Percentiles rank a stretch among this genome's conserved stretches.
Evolutionary conservation across 257 asterid species (phyloP).

Genomic region (Capsicum pubescens): DNA sequence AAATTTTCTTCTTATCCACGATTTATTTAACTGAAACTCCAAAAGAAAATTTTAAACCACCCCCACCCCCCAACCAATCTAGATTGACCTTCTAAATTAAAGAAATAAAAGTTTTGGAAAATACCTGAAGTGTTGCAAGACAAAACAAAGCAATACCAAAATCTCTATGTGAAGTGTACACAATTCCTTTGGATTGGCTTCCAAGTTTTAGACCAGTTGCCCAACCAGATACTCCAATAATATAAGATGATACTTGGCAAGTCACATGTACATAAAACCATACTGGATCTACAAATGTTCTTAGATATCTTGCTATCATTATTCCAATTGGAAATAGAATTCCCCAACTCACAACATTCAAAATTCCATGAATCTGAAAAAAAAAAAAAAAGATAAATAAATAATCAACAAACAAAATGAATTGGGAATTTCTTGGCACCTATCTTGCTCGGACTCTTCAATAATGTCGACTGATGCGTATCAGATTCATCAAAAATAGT

Average conservation of each 20-base stretch:
- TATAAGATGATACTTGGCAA: constrained; percentile 75
- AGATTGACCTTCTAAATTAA: neutral
- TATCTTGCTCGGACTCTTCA: too few species aligned
- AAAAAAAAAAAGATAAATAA: neutral
- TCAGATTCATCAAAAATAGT: too few species aligned
- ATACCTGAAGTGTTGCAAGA: constrained; percentile 85
- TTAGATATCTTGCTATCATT: constrained; percentile 68
- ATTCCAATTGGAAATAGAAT: constrained; percentile 75
- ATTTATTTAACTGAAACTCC: neutral
- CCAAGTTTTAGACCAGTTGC: constrained; percentile 87
- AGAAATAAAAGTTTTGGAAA: neutral
- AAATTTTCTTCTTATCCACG: neutral
- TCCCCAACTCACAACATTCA: constrained; percentile 93
- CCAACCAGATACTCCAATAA: constrained; percentile 89
- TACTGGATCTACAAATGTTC: constrained; percentile 68
- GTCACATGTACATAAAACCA: constrained; percentile 83
- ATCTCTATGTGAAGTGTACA: constrained; percentile 54
- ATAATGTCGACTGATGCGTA: neutral
- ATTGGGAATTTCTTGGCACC: neutral
- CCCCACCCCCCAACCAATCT: neutral
- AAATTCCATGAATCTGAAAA: constrained; percentile 75
- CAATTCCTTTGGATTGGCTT: constrained; percentile 58
- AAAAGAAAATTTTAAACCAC: neutral
- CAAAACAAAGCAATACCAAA: constrained; percentile 80
- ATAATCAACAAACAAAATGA: neutral